Base-by-base conservation (phyloP, 768 basidiomycete genomes). In the Xerocomus potaroensis region DNA sequence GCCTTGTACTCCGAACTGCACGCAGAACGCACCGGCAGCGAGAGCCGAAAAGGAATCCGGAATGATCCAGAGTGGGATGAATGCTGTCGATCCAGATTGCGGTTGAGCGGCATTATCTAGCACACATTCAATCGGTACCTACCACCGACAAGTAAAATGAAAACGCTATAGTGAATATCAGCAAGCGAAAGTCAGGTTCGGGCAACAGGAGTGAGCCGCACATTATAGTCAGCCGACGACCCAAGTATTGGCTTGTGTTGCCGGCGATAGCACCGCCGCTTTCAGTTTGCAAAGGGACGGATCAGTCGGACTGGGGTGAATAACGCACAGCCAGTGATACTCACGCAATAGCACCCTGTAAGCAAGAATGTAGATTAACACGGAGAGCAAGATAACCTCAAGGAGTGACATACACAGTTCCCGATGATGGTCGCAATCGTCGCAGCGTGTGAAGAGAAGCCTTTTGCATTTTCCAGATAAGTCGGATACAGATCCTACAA, bases 1-100 rank as follows among this genome's bases (percentile, higher is more conserved):
- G 2, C 90, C 91, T 62, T 95, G 92, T 0, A 94, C 88, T 41
- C 88, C 89, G 54, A 89, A 80, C 59, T 93, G 91, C 14, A 91
- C 71, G 55, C 79, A 91, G 69, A 94, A 95, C 1, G 90, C 91
- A 8, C 90, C 90, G 0, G 88, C 89, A 0, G 87, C 60, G 8
- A 96, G 81, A 1, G 70, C 75, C 1, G 76, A 63, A 64, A 93
- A 93, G 1, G 74, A 66, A 6, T 57, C 66, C 3, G 92, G 92
- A 7, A 95, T 56, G 55, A 91, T 87, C 92, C 91, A 94, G 2
- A 93, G 72, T 0, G 86, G 86, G 55, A 88, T 86, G 67, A 80
- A 79, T 19, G 62, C 73, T 62, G 35, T 54, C 21, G 16, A 29
- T 45, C n/a, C 22, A 18, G 32, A 33, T 35, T 14, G 8, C 19